A percentile compares a stretch with the other conserved stretches of the same genome.
Conservation (phyloP, 2,329 filamentous ascomycete species). For the Didymella pinodella region DNA sequence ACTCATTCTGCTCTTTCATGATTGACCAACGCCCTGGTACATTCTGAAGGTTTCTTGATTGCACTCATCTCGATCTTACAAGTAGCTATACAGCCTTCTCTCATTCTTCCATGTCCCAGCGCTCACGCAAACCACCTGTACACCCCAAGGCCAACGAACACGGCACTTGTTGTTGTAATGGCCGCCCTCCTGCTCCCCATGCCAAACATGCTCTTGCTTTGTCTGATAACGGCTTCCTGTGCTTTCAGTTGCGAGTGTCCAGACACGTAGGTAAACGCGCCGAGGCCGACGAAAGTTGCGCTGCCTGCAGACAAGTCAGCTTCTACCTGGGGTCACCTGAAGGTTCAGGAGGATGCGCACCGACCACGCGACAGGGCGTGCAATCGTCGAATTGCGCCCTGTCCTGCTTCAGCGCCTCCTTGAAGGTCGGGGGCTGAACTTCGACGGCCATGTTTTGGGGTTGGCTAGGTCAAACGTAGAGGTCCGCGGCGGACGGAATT, state of each 20-base stretch:
- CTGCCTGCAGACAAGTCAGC: constrained; percentile 46
- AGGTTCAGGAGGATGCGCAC: constrained; percentile 53
- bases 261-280: constrained; percentile 56
- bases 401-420: constrained; percentile 44
- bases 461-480: constrained; percentile 3
- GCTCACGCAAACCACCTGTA: constrained; percentile 53
- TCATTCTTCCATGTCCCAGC: background rate
- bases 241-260: constrained; percentile 55
- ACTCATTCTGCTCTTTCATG: background rate
- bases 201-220: constrained; percentile 53
- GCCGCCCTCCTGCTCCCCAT: constrained; percentile 52
- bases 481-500: constrained; percentile 1
- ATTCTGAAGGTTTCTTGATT: background rate
- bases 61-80: background rate
- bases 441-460: constrained; percentile 26
- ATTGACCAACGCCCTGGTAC: background rate
- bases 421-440: constrained; percentile 35
- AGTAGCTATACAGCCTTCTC: background rate
- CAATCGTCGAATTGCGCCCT: constrained; percentile 66
- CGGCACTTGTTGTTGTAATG: constrained; percentile 52
- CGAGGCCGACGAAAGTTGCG: constrained; percentile 56
- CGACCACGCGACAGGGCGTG: constrained; percentile 73
- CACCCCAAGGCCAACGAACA: constrained; percentile 55
- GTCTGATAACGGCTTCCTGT: constrained; percentile 52
- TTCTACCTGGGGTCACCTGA: background rate